Evolutionary conservation across 2,329 filamentous ascomycete species (phyloP), one percentile per base, ranked within the genome.

Genomic region (Gaeumannomyces tritici): DNA sequence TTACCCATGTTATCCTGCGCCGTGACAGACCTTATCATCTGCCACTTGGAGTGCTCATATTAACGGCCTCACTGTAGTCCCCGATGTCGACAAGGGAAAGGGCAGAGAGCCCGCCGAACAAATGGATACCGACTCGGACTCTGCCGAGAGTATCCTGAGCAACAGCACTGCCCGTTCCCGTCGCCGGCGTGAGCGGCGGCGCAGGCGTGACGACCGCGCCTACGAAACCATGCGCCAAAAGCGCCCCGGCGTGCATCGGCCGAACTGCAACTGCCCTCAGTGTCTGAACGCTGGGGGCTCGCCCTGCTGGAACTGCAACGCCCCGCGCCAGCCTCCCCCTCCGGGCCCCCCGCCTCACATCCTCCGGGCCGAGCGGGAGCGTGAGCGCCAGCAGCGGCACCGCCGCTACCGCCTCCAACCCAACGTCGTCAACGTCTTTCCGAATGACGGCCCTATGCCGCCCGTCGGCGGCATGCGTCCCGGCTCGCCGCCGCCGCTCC

Each of bases 11-110:
- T 18, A 57, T 61, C 57, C 1, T n/a, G 24, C 56, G 28, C 56
- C 35, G 35, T 18, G 35, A 42, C 13, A 18, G 8, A 59, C 47
- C 33, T 11, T 21, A 18, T 31, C 21, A 8, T 26, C 9, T 57
- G 57, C 9, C 26, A n/a, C 26, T 18, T 21, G 2, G 7, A 42
- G 35, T 15, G 21, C 35, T 4, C 60, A 57, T 27, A 65, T 63
- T 67, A 47, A 63, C 60, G 2, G 66, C 67, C 12, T 59, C 33
- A 51, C 42, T 42, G 27, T 63, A 68, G 66, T 66, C 7, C 62
- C 70, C 26, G 73, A 75, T 26, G 69, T 70, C 29, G 76, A 78
- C 21, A 80, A 80, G 66, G 77, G 78, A n/a, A 80, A 78, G 63
- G 74, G 73, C 11, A 68, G 66, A 26, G 72, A 70, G 7, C 72